Evolutionary conservation across 768 basidiomycete genomes (phyloP).

Genomic region (Pholiota conissans): DNA sequence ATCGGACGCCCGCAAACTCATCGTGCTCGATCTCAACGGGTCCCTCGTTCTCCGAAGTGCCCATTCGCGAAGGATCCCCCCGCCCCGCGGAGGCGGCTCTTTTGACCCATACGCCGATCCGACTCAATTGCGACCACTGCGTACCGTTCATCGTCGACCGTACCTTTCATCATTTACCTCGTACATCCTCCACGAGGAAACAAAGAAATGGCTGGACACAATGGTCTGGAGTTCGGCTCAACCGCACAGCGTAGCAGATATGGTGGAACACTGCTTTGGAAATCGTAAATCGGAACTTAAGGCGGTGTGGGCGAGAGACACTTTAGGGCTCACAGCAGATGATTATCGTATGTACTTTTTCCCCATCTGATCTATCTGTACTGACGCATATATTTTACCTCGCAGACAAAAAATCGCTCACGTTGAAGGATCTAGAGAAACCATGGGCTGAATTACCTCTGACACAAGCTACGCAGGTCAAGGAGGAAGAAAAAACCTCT

Average conservation of each 20-base stretch:
- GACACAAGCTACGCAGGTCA: not conserved
- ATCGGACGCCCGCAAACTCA: constrained; percentile 51
- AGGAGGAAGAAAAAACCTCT: not conserved
- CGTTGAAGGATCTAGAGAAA: constrained; percentile 74
- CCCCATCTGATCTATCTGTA: not conserved
- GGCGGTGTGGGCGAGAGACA: constrained; percentile 81
- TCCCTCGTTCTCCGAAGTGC: constrained; percentile 65
- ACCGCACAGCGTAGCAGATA: constrained; percentile 73
- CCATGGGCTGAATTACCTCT: constrained; percentile 51
- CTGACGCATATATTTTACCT: too few relatives aligned
- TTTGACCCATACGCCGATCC: constrained; percentile 25
- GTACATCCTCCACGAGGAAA: constrained; percentile 63
- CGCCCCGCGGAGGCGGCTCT: not conserved
- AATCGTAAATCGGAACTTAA: constrained; percentile 39
- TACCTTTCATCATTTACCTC: constrained; percentile 61
- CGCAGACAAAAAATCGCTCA: constrained; percentile 46
- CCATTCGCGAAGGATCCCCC: constrained; percentile 21
- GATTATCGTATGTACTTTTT: constrained; percentile 62
- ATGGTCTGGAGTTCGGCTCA: constrained; percentile 92
- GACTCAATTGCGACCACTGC: constrained; percentile 25
- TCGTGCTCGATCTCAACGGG: constrained; percentile 78
- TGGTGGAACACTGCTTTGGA: constrained; percentile 68
- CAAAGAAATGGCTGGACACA: constrained; percentile 70
- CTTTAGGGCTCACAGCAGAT: constrained; percentile 58
- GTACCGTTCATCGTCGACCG: constrained; percentile 57